These are phyloP conservation scores for Talaromyces sp. DNA, from an alignment of 2,329 filamentous ascomycete genomes.

Conservation along the genomic window DNA sequence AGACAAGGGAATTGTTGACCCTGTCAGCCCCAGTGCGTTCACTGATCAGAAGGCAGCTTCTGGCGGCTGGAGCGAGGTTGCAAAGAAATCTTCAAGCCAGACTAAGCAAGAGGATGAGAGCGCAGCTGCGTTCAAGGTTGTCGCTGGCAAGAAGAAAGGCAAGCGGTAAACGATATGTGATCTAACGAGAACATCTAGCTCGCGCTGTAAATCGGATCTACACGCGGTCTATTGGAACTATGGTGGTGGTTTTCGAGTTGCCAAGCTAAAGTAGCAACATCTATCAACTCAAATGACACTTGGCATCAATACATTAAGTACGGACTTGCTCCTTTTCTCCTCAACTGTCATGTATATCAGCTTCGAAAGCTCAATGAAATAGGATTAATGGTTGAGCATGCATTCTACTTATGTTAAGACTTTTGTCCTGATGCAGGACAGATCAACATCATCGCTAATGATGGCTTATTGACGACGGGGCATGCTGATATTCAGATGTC, in stretches of 20 bases:
- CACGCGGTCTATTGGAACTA: not conserved
- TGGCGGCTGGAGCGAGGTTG: constrained; percentile 92
- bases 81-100: constrained; percentile 72
- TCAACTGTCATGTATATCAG: not conserved
- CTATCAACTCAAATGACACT: not conserved
- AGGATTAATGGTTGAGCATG: not conserved
- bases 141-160: constrained; percentile 86
- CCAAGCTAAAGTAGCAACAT: no score
- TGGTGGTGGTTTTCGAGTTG: no score
- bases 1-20: constrained; percentile 80
- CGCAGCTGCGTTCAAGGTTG: constrained; percentile 75
- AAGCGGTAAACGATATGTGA: constrained; percentile 56
- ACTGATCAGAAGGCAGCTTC: constrained; percentile 48
- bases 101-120: constrained; percentile 47
- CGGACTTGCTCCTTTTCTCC: constrained; percentile 4
- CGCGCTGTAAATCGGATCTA: not conserved
- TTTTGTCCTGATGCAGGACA: not conserved
- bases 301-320: not conserved
- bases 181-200: not conserved
- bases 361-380: not conserved
- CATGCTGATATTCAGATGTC: not conserved
- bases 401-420: not conserved
- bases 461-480: not conserved
- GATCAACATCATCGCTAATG: not conserved
- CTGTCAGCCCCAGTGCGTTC: constrained; percentile 54